Evolutionary conservation across 2,329 filamentous ascomycete species (phyloP).

Genomic region (Trichoderma pleuroti): DNA sequence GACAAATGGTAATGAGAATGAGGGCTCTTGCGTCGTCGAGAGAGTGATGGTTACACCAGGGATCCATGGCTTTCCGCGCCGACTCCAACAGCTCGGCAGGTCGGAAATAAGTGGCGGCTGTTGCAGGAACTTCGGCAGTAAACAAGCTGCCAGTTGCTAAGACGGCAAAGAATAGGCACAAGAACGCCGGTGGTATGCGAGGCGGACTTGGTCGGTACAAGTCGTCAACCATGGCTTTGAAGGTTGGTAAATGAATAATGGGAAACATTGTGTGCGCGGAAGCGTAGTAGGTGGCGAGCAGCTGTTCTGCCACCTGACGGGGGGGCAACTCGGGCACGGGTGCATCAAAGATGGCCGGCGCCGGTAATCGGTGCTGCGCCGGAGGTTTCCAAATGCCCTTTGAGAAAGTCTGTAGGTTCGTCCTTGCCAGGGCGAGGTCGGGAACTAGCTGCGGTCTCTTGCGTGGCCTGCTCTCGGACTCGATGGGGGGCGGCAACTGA

Average conservation of each 20-base stretch:
- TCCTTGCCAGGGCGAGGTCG: slow-evolving; percentile 68
- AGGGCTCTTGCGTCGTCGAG: slow-evolving; percentile 72
- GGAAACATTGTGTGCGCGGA: slow-evolving; percentile 79
- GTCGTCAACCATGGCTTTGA: slow-evolving; percentile 70
- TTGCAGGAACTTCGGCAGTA: slow-evolving; percentile 50
- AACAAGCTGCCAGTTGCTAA: slow-evolving; percentile 81
- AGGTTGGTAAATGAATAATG: slow-evolving; percentile 82
- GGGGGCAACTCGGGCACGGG: slow-evolving; percentile 65
- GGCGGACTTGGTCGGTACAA: slow-evolving; percentile 67
- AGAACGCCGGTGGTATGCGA: slow-evolving; percentile 62
- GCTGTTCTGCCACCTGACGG: slow-evolving; percentile 63
- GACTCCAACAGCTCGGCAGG: slow-evolving; percentile 66
- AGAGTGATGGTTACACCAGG: slow-evolving; percentile 75
- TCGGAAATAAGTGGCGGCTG: slow-evolving; percentile 48
- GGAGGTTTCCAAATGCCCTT: slow-evolving; percentile 79
- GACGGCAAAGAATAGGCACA: slow-evolving; percentile 76
- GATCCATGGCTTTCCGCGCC: slow-evolving; percentile 67
- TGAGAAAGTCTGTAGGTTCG: slow-evolving; percentile 69
- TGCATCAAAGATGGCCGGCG: slow-evolving; percentile 48
- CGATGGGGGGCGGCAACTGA: slow-evolving; percentile 59
- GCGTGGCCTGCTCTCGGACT: slow-evolving; percentile 61
- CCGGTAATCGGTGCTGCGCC: slow-evolving; percentile 57
- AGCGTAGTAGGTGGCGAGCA: slow-evolving; percentile 72
- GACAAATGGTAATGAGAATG: slow-evolving; percentile 71
- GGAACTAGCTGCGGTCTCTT: slow-evolving; percentile 59